Conservation (phyloP, 345 rosid species). For the Citrus medica region DNA sequence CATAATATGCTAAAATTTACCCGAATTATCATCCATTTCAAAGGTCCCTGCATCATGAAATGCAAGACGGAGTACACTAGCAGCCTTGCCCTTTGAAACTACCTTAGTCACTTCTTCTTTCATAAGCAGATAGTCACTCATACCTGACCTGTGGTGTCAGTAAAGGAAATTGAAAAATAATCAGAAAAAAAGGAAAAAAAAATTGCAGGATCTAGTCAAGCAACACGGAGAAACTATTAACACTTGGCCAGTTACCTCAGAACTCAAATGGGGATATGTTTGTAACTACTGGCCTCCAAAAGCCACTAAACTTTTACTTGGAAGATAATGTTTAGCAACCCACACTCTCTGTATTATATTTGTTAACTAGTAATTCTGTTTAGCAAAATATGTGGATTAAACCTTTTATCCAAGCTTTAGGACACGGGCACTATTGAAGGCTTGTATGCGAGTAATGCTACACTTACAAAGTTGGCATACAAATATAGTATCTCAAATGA, state of each 20-base stretch:
- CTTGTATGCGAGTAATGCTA: no score
- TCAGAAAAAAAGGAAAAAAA: neutral
- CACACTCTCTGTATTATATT: neutral
- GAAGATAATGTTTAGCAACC: neutral
- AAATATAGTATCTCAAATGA: no score
- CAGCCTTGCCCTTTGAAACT: conserved; percentile 82
- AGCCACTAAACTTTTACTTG: no score
- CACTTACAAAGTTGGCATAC: no score
- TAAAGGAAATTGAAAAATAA: neutral
- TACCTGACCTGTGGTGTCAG: conserved; percentile 32
- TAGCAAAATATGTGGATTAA: neutral
- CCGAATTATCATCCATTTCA: conserved; percentile 51
- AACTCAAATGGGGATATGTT: neutral
- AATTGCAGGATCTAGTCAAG: neutral
- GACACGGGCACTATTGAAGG: neutral
- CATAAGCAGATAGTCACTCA: conserved; percentile 28
- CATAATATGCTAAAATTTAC: conserved; percentile 20
- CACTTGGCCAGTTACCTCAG: neutral
- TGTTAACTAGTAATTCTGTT: neutral
- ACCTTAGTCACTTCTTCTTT: conserved; percentile 63
- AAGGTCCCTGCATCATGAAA: conserved; percentile 99
- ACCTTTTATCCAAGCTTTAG: neutral
- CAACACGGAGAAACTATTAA: neutral
- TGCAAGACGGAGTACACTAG: conserved; percentile 92
- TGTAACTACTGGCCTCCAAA: neutral